A percentile compares a stretch with the other conserved stretches of the same genome.
Evolutionary conservation across 164 flowering plant genomes (phyloP).

Genomic region (Chimonanthus praecox): DNA sequence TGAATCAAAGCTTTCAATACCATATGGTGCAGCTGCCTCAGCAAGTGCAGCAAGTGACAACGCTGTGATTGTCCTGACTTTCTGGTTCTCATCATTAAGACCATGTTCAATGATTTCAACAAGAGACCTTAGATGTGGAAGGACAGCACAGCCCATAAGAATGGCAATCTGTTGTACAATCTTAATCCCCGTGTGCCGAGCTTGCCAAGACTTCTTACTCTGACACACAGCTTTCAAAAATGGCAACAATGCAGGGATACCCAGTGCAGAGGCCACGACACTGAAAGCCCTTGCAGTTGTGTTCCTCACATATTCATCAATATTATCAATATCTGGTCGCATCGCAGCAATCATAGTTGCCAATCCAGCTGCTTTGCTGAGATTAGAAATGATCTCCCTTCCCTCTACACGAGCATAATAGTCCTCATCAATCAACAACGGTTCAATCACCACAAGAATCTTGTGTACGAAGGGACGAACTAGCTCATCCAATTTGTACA

Average conservation of each 20-base stretch:
- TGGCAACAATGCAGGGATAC: slow-evolving; percentile 92
- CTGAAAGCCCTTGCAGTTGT: slow-evolving; percentile 99
- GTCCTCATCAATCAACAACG: slow-evolving; percentile 94
- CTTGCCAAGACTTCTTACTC: slow-evolving; percentile 99
- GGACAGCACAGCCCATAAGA: slow-evolving; percentile 95
- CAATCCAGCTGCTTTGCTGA: slow-evolving; percentile 97
- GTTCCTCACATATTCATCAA: slow-evolving; percentile 96
- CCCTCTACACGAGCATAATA: slow-evolving; percentile 99
- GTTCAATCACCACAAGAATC: slow-evolving; percentile 93
- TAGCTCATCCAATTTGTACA: slow-evolving; percentile 93
- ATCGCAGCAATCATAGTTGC: slow-evolving; percentile 99
- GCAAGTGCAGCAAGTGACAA: slow-evolving; percentile 95
- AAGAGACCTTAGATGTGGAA: slow-evolving; percentile 85
- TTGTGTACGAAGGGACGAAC: slow-evolving; percentile 97
- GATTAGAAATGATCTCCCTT: slow-evolving; percentile 93
- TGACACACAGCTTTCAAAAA: slow-evolving; percentile 97
- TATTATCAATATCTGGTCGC: slow-evolving; percentile 98
- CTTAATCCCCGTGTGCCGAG: slow-evolving; percentile 96
- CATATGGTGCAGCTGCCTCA: slow-evolving; percentile 99
- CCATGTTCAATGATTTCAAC: slow-evolving; percentile 98
- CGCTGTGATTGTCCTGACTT: slow-evolving; percentile 94
- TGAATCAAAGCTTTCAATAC: slow-evolving; percentile 97
- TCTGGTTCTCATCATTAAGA: slow-evolving; percentile 94
- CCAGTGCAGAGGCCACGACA: slow-evolving; percentile 98
- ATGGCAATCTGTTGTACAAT: slow-evolving; percentile 98